phyloP scores from a whole-genome alignment of 2,329 filamentous ascomycete species.

The Leptodontidium sp. region DNA sequence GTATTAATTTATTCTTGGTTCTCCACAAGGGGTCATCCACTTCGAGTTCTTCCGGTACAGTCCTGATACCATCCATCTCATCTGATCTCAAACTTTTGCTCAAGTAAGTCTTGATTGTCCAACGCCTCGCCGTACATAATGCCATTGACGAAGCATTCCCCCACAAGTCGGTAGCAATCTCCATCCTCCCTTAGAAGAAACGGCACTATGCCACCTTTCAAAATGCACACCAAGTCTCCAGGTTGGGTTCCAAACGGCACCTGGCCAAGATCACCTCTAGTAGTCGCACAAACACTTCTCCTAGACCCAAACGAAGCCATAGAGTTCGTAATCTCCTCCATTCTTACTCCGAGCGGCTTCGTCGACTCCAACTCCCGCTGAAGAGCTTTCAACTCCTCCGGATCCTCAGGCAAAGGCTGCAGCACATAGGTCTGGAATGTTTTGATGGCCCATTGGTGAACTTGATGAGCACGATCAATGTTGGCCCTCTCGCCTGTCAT shows the following conservation, averaged over 20 bases:
- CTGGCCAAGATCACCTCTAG: slow-evolving; percentile 10
- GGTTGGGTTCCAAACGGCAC: slow-evolving; percentile 12
- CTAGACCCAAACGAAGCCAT: slow-evolving; percentile 2
- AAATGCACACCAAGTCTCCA: slow-evolving; percentile 26
- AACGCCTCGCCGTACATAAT: slow-evolving; percentile 33
- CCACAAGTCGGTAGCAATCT: slow-evolving; percentile 26
- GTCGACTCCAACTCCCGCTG: background rate
- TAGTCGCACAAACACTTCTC: slow-evolving; percentile 13
- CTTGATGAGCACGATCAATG: slow-evolving; percentile 1
- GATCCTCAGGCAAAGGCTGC: slow-evolving; percentile 10
- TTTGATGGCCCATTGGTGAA: slow-evolving; percentile 8
- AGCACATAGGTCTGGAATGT: background rate
- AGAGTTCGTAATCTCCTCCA: slow-evolving; percentile 14
- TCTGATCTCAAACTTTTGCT: slow-evolving; percentile 1
- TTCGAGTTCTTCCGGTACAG: no score
- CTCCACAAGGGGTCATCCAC: no score
- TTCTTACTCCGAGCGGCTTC: slow-evolving; percentile 2
- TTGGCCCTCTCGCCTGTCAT: slow-evolving; percentile 16
- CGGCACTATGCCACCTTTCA: slow-evolving; percentile 25
- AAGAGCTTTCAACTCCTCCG: slow-evolving; percentile 8
- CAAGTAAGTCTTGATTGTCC: slow-evolving; percentile 7
- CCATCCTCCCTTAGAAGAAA: slow-evolving; percentile 24
- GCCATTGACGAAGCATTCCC: slow-evolving; percentile 32
- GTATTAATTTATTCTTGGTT: no score
- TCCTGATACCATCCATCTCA: background rate